Conservation (phyloP, 164 flowering plant species). For the Annona squamosa region DNA sequence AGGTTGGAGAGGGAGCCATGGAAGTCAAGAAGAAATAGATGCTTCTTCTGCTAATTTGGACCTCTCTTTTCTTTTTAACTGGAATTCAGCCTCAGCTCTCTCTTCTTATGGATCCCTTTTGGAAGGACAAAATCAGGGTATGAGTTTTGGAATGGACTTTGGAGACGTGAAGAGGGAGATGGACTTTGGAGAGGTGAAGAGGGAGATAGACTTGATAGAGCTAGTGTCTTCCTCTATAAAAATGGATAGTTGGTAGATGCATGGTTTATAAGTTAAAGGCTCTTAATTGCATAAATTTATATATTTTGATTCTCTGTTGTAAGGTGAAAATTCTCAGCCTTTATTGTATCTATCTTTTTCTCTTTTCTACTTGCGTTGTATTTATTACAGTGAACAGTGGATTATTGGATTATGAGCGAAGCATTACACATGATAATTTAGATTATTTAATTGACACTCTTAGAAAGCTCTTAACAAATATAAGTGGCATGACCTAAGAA, state of each 20-base stretch:
- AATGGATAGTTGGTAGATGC: neutral
- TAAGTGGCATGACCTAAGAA: too few species aligned
- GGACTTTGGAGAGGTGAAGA: conserved; percentile 13
- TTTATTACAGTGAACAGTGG: too few species aligned
- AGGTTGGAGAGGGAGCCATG: neutral
- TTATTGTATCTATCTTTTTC: neutral
- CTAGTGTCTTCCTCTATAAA: conserved; percentile 2
- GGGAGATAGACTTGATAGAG: conserved; percentile 14
- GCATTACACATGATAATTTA: too few species aligned
- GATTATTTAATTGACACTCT: too few species aligned
- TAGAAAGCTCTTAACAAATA: too few species aligned
- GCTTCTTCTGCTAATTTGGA: neutral
- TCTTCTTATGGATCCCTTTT: neutral
- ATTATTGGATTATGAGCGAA: too few species aligned
- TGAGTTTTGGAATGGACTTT: conserved; percentile 4
- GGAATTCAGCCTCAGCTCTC: neutral
- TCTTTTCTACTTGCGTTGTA: neutral
- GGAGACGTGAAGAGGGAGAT: conserved; percentile 5
- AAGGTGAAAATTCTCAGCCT: neutral
- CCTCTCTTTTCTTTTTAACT: conserved; percentile 4
- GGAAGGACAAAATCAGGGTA: neutral
- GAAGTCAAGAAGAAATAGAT: neutral
- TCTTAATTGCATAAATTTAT: neutral
- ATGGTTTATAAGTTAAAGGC: neutral
- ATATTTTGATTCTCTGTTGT: neutral